Evolutionary conservation across 192 early-diverging fungal genomes (phyloP).

Genomic region (Podila horticola): DNA sequence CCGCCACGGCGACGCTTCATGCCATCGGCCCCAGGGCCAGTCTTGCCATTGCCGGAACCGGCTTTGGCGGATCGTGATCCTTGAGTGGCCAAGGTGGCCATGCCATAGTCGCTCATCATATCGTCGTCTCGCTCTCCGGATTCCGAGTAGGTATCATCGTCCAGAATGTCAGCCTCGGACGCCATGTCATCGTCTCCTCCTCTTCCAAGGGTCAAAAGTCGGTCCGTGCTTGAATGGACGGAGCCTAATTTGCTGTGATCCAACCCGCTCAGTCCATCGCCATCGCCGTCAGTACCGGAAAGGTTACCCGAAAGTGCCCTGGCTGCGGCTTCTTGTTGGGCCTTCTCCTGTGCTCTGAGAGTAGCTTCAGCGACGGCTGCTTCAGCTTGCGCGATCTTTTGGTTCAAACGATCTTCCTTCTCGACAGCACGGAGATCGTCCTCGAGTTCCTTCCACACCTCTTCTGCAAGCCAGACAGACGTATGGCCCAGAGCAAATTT

Average conservation of each 20-base stretch:
- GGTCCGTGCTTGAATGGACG: slow-evolving; percentile 29
- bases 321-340: slow-evolving; percentile 34
- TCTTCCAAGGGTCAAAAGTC: slow-evolving; percentile 8
- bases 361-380: slow-evolving; percentile 36
- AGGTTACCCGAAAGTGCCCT: slow-evolving; percentile 21
- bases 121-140: slow-evolving; percentile 45
- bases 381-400: slow-evolving; percentile 56
- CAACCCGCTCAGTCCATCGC: slow-evolving; percentile 5
- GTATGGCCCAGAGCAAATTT: slow-evolving; percentile 63
- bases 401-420: slow-evolving; percentile 60
- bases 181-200: slow-evolving; percentile 21
- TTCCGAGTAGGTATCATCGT: slow-evolving; percentile 44
- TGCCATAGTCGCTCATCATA: slow-evolving; percentile 50
- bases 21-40: background rate
- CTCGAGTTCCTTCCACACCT: slow-evolving; percentile 74
- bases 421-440: slow-evolving; percentile 66
- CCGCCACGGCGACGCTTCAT: background rate
- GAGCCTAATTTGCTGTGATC: slow-evolving; percentile 15
- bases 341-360: slow-evolving; percentile 48
- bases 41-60: background rate
- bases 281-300: slow-evolving; percentile 18
- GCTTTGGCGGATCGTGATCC: background rate
- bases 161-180: slow-evolving; percentile 34
- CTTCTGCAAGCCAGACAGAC: slow-evolving; percentile 70
- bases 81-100: slow-evolving; percentile 13